These are phyloP conservation scores for Turnera subulata DNA, from an alignment of 345 rosid species.

Conservation along the genomic window DNA sequence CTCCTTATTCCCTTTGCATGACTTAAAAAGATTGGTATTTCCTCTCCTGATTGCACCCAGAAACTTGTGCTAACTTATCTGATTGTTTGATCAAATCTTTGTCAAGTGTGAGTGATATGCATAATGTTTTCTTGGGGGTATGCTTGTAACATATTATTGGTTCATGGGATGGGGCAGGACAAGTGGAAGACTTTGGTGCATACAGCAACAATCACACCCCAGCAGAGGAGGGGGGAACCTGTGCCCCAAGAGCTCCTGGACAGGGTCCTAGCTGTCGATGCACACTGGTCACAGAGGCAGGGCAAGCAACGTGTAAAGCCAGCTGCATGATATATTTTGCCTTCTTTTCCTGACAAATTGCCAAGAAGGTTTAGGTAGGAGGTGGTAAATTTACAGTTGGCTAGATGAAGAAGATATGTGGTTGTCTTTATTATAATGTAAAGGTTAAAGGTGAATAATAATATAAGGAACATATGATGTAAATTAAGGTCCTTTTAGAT, in stretches of 20 bases:
- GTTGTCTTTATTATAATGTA: neutral
- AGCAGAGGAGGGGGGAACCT: slow-evolving; percentile 35
- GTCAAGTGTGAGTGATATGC: neutral
- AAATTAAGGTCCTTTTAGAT: slow-evolving; percentile 5
- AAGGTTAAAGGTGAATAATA: slow-evolving; percentile 11
- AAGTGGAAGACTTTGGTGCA: slow-evolving; percentile 37
- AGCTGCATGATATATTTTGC: slow-evolving; percentile 1
- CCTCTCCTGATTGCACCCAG: neutral
- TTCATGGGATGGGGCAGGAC: no score
- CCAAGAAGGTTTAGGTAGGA: neutral
- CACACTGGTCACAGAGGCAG: slow-evolving; percentile 25
- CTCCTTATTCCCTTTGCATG: no score
- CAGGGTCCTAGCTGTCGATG: slow-evolving; percentile 27
- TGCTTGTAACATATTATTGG: no score
- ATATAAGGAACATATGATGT: neutral
- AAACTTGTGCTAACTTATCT: no score
- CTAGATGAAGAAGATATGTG: neutral
- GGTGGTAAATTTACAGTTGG: neutral
- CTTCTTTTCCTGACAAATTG: neutral
- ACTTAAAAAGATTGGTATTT: no score
- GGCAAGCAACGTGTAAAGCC: slow-evolving; percentile 13
- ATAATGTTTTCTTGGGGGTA: neutral
- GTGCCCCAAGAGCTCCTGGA: slow-evolving; percentile 32
- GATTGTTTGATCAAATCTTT: no score
- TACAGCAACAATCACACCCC: slow-evolving; percentile 34